Conservation (phyloP, 306 rosid genomes). For the Vigna unguiculata region DNA sequence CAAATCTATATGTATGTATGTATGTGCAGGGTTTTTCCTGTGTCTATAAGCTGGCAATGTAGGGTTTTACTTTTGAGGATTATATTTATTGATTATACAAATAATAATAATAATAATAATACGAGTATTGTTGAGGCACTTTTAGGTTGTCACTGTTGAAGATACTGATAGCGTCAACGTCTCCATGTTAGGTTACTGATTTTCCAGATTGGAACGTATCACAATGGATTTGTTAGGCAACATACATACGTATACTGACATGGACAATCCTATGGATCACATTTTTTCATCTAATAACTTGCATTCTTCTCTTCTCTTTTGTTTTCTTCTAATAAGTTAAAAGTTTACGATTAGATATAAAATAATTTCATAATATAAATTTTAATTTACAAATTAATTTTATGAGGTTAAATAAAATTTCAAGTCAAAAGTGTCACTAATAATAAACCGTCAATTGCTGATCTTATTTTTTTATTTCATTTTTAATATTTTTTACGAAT, state of each 20-base stretch:
- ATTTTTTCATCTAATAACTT: background rate
- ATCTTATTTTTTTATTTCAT: no score
- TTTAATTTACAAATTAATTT: no score
- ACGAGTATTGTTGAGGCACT: background rate
- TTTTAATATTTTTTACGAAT: no score
- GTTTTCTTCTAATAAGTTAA: no score
- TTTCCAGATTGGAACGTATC: conserved; percentile 43
- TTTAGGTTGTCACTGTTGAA: conserved; percentile 36
- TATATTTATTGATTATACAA: background rate
- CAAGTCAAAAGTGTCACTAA: no score
- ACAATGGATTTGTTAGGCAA: background rate
- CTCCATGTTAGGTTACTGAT: conserved; percentile 42
- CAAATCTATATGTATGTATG: background rate
- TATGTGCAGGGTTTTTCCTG: conserved; percentile 18
- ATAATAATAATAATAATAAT: background rate
- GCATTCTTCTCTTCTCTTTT: background rate
- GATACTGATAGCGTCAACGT: conserved; percentile 38
- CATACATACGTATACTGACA: conserved; percentile 7
- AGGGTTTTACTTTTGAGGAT: background rate
- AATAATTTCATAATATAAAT: no score
- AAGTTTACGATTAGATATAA: no score
- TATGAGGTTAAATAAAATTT: no score
- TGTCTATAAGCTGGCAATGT: conserved; percentile 7
- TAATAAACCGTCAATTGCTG: no score
- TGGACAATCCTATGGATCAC: conserved; percentile 19